Conservation (phyloP, 169 alveolate species). For the Plasmodium gallinaceum region DNA sequence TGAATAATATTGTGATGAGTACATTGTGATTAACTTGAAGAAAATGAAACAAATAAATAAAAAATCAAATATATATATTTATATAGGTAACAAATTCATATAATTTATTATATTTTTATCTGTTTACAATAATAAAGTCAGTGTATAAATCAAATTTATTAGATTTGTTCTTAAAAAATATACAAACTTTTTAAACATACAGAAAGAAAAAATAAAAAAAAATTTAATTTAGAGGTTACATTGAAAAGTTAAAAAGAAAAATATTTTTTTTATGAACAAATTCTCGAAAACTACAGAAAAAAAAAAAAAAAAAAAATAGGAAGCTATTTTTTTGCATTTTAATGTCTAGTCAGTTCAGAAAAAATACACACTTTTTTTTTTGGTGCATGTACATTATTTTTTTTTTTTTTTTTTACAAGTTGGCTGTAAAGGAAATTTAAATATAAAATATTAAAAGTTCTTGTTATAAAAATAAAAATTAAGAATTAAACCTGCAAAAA, state of each 20-base stretch:
- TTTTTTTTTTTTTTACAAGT: not conserved
- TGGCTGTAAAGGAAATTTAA: constrained; percentile 4
- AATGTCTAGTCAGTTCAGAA: not conserved
- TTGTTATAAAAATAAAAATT: no score
- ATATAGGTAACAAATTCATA: not conserved
- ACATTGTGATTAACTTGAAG: constrained; percentile 40
- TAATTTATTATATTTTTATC: not conserved
- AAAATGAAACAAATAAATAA: not conserved
- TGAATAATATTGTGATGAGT: constrained; percentile 44
- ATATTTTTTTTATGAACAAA: constrained; percentile 4
- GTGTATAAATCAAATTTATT: not conserved
- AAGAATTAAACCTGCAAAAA: no score
- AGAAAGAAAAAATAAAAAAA: not conserved
- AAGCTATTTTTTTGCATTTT: constrained; percentile 17
- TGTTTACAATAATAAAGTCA: not conserved
- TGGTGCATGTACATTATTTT: constrained; percentile 13
- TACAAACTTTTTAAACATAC: not conserved
- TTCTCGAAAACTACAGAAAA: not conserved
- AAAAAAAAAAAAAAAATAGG: constrained; percentile 46
- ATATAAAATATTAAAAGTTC: no score
- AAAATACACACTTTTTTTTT: constrained; percentile 4
- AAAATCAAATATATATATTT: not conserved
- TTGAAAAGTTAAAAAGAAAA: constrained; percentile 24
- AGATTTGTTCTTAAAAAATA: constrained; percentile 15
- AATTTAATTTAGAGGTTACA: not conserved